Base-by-base conservation (phyloP, 805 yeast species). In the Candida awuae region DNA sequence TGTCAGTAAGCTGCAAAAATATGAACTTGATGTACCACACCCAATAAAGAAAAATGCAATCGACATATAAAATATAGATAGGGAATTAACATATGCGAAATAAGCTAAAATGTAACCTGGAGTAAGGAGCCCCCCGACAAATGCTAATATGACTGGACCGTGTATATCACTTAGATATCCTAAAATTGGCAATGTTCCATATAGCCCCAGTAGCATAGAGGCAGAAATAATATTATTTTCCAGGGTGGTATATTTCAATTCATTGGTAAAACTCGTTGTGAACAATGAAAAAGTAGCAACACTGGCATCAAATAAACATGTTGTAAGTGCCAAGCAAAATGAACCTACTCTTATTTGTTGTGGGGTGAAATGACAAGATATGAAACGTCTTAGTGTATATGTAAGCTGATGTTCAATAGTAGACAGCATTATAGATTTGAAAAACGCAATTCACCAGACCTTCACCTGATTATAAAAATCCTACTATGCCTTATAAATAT, bases 81-180 rank as follows among this genome's bases (percentile, higher is more conserved):
- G n/a, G 10, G 6, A 52, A 39, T 20, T 53, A 42, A 33, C 58
- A 63, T 12, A 67, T 60, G 7, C 23, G 10, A 55, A 43, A 8
- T 71, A 65, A 0, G 79, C 75, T 22, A 69, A 44, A 22, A 70
- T 54, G 58, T 87, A 87, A 15, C 86, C 80, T 0, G 92, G 87
- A 50, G 81, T 81, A 20, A 80, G 63, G 37, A 73, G 41, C 31
- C 79, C 60, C 4, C 88, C 72, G 15, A 84, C 50, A 20, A 79
- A 49, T 4, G 88, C 78, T 31, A 87, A 57, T 13, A 81, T 54
- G 9, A 82, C 82, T 1, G 94, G 87, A 0, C 95, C 94, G 53
- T 81, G 84, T n/a, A 78, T 66, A 55, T 87, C 96, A 3, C 92
- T 87, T 35, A 84, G 61, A 46, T 82, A 75, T 1, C 97, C 97